Percentiles rank a stretch among this genome's conserved stretches.
Conservation (phyloP, 148 eudicot species). For the Polygonum aviculare region DNA sequence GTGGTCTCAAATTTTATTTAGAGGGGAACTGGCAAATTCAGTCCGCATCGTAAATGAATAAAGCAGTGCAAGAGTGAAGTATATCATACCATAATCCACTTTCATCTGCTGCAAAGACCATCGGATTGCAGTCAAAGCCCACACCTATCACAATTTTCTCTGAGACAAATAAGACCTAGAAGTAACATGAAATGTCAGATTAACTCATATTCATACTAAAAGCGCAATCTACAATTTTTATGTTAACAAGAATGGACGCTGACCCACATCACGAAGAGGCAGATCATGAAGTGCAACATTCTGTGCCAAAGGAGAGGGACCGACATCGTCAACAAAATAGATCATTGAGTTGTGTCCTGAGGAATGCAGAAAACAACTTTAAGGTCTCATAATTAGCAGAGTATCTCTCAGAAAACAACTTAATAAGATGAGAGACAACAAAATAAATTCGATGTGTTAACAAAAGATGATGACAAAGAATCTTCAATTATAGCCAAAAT, state of each 20-base stretch:
- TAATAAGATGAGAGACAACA: neutral
- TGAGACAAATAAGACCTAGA: slow-evolving; percentile 80
- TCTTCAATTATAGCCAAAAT: neutral
- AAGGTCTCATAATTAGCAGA: neutral
- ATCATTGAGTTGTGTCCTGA: slow-evolving; percentile 98
- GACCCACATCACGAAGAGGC: slow-evolving; percentile 99
- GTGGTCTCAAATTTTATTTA: neutral
- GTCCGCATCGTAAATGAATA: neutral
- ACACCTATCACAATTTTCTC: slow-evolving; percentile 90
- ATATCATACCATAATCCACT: slow-evolving; percentile 63
- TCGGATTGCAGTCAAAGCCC: slow-evolving; percentile 91
- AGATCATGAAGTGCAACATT: slow-evolving; percentile 88
- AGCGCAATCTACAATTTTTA: neutral
- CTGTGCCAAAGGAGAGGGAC: slow-evolving; percentile 96
- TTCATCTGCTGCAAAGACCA: slow-evolving; percentile 88
- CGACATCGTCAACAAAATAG: slow-evolving; percentile 94
- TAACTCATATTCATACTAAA: slow-evolving; percentile 6
- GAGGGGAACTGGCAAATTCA: neutral
- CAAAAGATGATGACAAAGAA: neutral
- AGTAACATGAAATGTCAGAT: slow-evolving; percentile 16
- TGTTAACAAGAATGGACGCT: slow-evolving; percentile 71
- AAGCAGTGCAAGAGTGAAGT: neutral
- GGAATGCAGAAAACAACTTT: slow-evolving; percentile 9
- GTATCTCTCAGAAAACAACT: neutral
- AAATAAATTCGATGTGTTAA: neutral